These are phyloP conservation scores for Epichloe hybrida DNA, from an alignment of 2,329 filamentous ascomycete species.

Conservation along the genomic window DNA sequence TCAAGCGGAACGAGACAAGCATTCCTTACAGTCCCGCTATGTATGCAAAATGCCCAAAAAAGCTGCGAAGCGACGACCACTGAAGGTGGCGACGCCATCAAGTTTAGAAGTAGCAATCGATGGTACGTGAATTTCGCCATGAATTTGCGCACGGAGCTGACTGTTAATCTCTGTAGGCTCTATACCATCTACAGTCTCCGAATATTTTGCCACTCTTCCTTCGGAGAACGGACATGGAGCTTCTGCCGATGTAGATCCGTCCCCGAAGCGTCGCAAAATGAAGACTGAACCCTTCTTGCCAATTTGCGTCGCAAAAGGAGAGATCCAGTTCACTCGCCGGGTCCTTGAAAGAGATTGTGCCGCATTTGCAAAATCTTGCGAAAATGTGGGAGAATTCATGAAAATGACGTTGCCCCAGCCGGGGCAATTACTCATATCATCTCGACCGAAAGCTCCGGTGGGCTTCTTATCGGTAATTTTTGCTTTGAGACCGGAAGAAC, in stretches of 20 bases:
- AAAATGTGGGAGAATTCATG: conserved; percentile 12
- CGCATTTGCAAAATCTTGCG: conserved; percentile 5
- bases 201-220: conserved; percentile 12
- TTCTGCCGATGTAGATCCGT: conserved; percentile 7
- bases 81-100: neutral
- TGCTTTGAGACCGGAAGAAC: conserved; percentile 12
- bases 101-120: conserved; percentile 11
- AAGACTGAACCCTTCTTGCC: conserved; percentile 5
- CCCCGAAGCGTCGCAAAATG: conserved; percentile 20
- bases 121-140: conserved; percentile 10
- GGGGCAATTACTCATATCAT: conserved; percentile 9
- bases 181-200: conserved; percentile 12
- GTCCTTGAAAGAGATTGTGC: conserved; percentile 7
- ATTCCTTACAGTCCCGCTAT: neutral
- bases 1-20: neutral
- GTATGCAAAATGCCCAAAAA: conserved; percentile 5
- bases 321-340: conserved; percentile 15
- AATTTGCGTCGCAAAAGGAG: conserved; percentile 15
- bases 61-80: neutral
- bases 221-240: conserved; percentile 5
- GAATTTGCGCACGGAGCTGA: neutral
- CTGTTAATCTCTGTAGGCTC: conserved; percentile 8
- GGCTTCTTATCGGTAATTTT: conserved; percentile 8
- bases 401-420: conserved; percentile 6
- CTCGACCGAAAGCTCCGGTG: conserved; percentile 6